Base-by-base conservation (phyloP, 805 yeast species). In the Wickerhamiella brachini region DNA sequence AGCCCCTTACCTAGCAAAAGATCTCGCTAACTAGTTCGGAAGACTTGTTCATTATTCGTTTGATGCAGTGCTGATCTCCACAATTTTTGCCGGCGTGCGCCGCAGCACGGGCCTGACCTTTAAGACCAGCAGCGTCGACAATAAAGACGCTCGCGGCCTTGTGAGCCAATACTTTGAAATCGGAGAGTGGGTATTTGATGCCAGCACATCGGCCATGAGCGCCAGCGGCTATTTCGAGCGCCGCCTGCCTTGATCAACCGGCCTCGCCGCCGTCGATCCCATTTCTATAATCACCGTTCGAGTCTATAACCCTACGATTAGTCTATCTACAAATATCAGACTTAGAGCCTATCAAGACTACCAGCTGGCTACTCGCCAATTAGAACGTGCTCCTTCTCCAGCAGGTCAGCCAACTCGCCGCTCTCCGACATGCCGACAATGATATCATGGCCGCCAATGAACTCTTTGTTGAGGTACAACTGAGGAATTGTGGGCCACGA, bases 401-500 rank as follows among this genome's bases (percentile, higher is more conserved):
- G 73, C 55, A 93, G 65, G 51, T 89, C 89, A 17, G 88, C 80
- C 50, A 93, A 77, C 63, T 90, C 96, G n/a, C 98, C 98, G 49
- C 73, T 65, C 56, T 65, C 63, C 41, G 94, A 85, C 97, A 93
- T 89, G 51, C 85, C 79, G 64, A 83, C 86, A 49, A 93, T 75
- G 56, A 93, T 89, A 68, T 93, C 99, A 69, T 97, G 93, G 4
- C 99, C 99, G 45, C 99, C 99, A 50, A 93, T 77, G 64, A 93
- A 93, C 65, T 93, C 98, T 58, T 82, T 81, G 59, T 71, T 68
- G 51, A 93, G 87, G 64, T 89, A 93, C 44, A 93, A 75, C 68
- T 93, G 99, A 15, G 99, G 99, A 53, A 93, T 88, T 0, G 99
- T 93, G 51, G 99, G 99, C 99, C 99, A 93, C 57, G 85, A 82